Evolutionary conservation across 2,329 filamentous ascomycete genomes (phyloP).

Genomic region (Aspergillus brunneoviolaceus): DNA sequence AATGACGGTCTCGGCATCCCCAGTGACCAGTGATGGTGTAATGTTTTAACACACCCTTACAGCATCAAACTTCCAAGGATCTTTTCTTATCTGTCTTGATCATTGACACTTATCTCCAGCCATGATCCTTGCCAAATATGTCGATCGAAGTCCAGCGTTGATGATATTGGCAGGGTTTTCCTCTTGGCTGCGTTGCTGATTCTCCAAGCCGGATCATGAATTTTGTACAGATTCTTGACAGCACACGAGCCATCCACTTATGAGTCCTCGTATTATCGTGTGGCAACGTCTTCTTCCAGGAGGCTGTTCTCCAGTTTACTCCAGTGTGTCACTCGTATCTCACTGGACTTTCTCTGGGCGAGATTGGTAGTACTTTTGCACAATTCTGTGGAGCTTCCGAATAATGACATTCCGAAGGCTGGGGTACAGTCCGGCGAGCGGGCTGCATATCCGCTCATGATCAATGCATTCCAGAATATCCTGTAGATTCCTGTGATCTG

Average conservation of each 20-base stretch:
- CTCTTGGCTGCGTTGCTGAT: not conserved
- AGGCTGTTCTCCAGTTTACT: not conserved
- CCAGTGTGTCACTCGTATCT: not conserved
- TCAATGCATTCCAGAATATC: slow-evolving; percentile 11
- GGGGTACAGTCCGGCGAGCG: slow-evolving; percentile 2
- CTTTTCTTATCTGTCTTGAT: too few species aligned
- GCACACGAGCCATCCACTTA: not conserved
- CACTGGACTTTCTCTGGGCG: not conserved
- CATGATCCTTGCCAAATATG: not conserved
- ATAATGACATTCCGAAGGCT: slow-evolving; percentile 14
- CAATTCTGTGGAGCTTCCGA: slow-evolving; percentile 11
- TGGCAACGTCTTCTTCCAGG: not conserved
- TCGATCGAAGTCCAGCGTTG: not conserved
- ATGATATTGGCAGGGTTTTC: not conserved
- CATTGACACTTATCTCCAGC: not conserved
- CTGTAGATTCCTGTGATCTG: slow-evolving; percentile 8
- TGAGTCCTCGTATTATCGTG: not conserved
- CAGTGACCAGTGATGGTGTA: slow-evolving; percentile 16
- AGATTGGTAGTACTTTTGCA: slow-evolving; percentile 13
- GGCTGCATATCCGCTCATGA: not conserved
- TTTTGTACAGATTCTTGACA: too few species aligned
- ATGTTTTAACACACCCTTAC: slow-evolving; percentile 5
- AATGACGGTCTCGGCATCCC: slow-evolving; percentile 20
- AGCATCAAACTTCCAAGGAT: slow-evolving; percentile 15
- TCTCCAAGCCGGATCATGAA: too few species aligned